Evolutionary conservation across 2,329 filamentous ascomycete genomes (phyloP).

Genomic region (Colletotrichum musicola): DNA sequence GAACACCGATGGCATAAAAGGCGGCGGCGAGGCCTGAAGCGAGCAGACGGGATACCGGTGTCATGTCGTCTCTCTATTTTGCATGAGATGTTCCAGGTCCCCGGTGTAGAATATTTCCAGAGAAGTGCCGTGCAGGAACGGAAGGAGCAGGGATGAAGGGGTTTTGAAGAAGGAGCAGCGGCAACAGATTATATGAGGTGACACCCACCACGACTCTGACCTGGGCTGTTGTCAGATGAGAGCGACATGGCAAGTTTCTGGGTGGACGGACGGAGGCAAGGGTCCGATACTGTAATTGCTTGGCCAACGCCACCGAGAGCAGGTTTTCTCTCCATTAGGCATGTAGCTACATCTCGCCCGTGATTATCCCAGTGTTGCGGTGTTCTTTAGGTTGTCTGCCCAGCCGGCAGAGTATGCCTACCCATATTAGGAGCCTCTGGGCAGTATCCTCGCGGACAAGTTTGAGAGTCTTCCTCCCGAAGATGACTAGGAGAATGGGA

Average conservation of each 20-base stretch:
- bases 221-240: neutral
- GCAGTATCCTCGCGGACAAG: no score
- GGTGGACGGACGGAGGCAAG: neutral
- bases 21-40: neutral
- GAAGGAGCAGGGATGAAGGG: neutral
- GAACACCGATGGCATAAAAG: constrained; percentile 1
- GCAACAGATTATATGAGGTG: neutral
- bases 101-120: neutral
- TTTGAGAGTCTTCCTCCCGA: no score
- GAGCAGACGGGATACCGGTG: neutral
- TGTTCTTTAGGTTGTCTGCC: no score
- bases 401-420: no score
- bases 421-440: no score
- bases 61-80: neutral
- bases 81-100: no score
- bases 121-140: no score
- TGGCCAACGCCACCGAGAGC: constrained; percentile 30
- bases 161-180: neutral
- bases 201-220: no score
- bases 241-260: neutral
- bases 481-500: no score
- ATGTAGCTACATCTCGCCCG: neutral
- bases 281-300: constrained; percentile 14
- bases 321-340: constrained; percentile 8
- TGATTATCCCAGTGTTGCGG: no score